phyloP scores from a whole-genome alignment of 805 yeast species.

The Metschnikowia aberdeeniae region DNA sequence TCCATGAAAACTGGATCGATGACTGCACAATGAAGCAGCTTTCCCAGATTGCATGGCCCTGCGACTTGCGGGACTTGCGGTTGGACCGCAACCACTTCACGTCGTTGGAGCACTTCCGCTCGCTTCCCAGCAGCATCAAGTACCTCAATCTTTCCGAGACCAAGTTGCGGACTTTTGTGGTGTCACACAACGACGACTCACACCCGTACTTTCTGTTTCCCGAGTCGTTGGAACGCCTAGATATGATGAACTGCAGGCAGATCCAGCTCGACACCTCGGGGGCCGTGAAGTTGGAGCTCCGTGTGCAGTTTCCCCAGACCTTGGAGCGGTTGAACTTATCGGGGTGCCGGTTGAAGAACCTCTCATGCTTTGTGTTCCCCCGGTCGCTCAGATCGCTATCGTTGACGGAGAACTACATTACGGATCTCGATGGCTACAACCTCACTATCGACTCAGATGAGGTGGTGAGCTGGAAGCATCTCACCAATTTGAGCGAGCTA shows the following conservation, averaged over 20 bases:
- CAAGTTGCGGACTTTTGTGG: constrained; percentile 15
- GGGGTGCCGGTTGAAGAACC: constrained; percentile 20
- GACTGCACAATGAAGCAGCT: constrained; percentile 18
- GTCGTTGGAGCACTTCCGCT: constrained; percentile 15
- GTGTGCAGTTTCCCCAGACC: constrained; percentile 22
- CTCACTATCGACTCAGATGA: constrained; percentile 4
- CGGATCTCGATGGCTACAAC: constrained; percentile 20
- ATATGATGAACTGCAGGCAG: constrained; percentile 18
- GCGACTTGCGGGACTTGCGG: constrained; percentile 17
- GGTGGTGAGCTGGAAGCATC: constrained; percentile 22
- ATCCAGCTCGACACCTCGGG: constrained; percentile 5
- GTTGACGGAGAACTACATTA: constrained; percentile 24
- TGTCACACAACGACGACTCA: constrained; percentile 8
- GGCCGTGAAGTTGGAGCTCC: constrained; percentile 3
- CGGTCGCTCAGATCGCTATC: constrained; percentile 19
- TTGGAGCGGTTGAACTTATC: constrained; percentile 22
- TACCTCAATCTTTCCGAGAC: constrained; percentile 27
- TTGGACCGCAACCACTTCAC: constrained; percentile 24
- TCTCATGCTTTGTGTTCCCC: constrained; percentile 24
- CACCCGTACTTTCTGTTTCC: constrained; percentile 28
- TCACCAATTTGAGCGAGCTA: constrained; percentile 20
- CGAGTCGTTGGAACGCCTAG: constrained; percentile 18
- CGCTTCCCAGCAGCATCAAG: constrained; percentile 20
- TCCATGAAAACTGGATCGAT: constrained; percentile 21
- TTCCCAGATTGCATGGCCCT: constrained; percentile 23